Conservation (phyloP, 108 stramenopile species). For the Epipyxis sp. region DNA sequence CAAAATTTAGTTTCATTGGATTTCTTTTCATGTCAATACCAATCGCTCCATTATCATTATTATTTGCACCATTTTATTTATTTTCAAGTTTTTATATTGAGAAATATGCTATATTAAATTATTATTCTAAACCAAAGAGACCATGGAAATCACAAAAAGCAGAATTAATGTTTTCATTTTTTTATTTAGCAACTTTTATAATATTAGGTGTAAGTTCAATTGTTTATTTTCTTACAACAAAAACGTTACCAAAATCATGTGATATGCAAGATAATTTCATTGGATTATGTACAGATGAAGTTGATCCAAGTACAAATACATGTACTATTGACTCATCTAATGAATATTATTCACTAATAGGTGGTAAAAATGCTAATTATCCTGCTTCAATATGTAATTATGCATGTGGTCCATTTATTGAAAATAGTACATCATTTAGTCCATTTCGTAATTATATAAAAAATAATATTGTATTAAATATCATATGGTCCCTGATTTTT, state of each 20-base stretch:
- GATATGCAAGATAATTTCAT: slow-evolving; percentile 7
- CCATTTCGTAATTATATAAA: background rate
- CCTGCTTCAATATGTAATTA: slow-evolving; percentile 10
- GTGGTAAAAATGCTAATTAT: background rate
- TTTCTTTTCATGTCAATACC: background rate
- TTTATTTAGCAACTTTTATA: background rate
- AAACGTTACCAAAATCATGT: slow-evolving; percentile 8
- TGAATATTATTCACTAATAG: slow-evolving; percentile 4
- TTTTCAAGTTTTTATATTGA: background rate
- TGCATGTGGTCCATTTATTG: slow-evolving; percentile 14
- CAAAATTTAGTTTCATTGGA: background rate
- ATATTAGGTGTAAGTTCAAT: background rate
- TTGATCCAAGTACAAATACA: background rate
- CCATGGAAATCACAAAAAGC: background rate
- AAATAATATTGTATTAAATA: background rate
- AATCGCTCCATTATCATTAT: background rate
- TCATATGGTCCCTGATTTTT: background rate
- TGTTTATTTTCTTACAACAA: slow-evolving; percentile 17
- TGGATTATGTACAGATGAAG: background rate
- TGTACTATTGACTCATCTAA: background rate
- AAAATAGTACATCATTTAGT: background rate
- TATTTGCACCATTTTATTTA: background rate
- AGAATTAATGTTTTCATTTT: background rate
- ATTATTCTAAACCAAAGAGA: background rate
- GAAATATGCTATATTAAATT: background rate